phyloP scores from a whole-genome alignment of 2,329 filamentous ascomycete genomes.

The Verticillium zaregamsianum region DNA sequence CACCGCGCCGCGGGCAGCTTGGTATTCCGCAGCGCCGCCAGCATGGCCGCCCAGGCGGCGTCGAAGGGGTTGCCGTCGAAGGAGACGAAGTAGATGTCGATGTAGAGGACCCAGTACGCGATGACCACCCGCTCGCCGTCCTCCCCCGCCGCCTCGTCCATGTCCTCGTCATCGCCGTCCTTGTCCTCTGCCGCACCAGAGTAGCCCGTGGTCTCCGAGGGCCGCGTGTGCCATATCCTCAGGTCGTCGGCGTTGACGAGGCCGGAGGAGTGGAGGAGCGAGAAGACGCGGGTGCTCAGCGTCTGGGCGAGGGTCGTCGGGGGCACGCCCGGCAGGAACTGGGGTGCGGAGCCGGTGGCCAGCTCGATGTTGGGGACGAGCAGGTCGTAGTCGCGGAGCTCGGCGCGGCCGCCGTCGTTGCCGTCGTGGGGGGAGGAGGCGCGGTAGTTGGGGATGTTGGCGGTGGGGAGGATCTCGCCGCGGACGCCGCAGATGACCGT shows the following conservation, averaged over 20 bases:
- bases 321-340: conserved; percentile 78
- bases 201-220: conserved; percentile 28
- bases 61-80: conserved; percentile 92
- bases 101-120: conserved; percentile 92
- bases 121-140: conserved; percentile 47
- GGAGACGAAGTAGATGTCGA: conserved; percentile 92
- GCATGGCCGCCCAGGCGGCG: conserved; percentile 77
- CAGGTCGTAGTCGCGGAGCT: conserved; percentile 62
- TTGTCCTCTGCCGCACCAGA: conserved; percentile 28
- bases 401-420: conserved; percentile 30
- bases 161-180: conserved; percentile 29
- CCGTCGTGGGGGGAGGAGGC: conserved; percentile 27
- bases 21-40: conserved; percentile 77
- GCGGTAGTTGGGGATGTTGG: conserved; percentile 67
- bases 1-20: conserved; percentile 74
- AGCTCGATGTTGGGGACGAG: conserved; percentile 93
- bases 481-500: conserved; percentile 92
- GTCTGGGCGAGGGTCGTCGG: conserved; percentile 79
- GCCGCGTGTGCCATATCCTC: conserved; percentile 63
- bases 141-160: conserved; percentile 25
- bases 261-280: conserved; percentile 67
- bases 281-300: conserved; percentile 74
- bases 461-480: conserved; percentile 74
- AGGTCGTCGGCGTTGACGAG: conserved; percentile 66
- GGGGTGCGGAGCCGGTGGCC: conserved; percentile 82